phyloP scores from a whole-genome alignment of 2,329 filamentous ascomycete species.

The Diaporthe vexans region DNA sequence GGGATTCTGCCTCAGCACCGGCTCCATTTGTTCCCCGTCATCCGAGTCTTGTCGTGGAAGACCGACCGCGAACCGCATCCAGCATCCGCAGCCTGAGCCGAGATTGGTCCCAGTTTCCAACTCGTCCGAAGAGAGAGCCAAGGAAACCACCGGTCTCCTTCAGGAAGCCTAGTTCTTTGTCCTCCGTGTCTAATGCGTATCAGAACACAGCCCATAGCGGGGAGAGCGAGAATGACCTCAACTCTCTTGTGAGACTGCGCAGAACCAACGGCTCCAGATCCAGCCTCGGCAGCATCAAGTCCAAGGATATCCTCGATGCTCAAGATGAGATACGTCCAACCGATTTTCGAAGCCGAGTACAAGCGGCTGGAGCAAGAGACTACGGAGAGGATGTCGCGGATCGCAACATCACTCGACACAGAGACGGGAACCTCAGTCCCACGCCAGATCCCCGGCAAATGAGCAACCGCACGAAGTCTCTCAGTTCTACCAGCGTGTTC shows the following conservation, averaged over 20 bases:
- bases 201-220: not conserved
- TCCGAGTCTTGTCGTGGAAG: constrained; percentile 41
- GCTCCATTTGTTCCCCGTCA: constrained; percentile 51
- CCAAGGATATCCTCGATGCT: constrained; percentile 66
- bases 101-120: constrained; percentile 25
- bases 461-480: constrained; percentile 9
- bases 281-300: constrained; percentile 20
- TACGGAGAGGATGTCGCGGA: constrained; percentile 78
- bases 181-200: constrained; percentile 34
- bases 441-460: not conserved
- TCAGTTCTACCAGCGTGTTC: not conserved
- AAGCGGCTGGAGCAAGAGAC: constrained; percentile 64
- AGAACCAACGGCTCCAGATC: constrained; percentile 35
- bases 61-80: constrained; percentile 55
- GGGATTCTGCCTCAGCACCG: constrained; percentile 50
- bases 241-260: constrained; percentile 13
- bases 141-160: constrained; percentile 42
- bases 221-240: not conserved
- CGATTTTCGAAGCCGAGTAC: constrained; percentile 63
- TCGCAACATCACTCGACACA: constrained; percentile 65
- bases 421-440: constrained; percentile 1
- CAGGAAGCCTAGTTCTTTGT: constrained; percentile 38
- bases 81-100: constrained; percentile 23
- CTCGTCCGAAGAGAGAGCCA: constrained; percentile 32
- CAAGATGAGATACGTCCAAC: constrained; percentile 64